Evolutionary conservation across 2,329 filamentous ascomycete species (phyloP).

Genomic region (Leptographium lundbergii): DNA sequence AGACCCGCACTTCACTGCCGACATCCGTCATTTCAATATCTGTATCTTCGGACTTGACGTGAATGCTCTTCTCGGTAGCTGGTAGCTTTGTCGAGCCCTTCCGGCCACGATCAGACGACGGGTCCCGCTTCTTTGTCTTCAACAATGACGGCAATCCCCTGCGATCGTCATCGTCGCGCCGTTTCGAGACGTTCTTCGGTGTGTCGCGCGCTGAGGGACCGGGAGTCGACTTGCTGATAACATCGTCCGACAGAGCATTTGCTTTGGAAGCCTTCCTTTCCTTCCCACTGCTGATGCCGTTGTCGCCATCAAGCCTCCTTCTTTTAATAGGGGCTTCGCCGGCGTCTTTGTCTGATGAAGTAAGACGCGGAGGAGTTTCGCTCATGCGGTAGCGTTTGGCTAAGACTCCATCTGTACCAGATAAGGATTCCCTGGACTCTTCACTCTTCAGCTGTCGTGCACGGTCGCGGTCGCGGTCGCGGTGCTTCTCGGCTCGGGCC

Average conservation of each 20-base stretch:
- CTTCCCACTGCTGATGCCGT: conserved; percentile 17
- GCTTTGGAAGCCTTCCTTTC: conserved; percentile 33
- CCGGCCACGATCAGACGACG: conserved; percentile 23
- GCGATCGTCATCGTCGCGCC: conserved; percentile 30
- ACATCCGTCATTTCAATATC: conserved; percentile 45
- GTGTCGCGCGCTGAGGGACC: neutral
- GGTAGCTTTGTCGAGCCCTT: conserved; percentile 27
- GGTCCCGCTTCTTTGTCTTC: conserved; percentile 25
- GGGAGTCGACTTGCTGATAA: conserved; percentile 24
- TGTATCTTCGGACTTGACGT: conserved; percentile 43
- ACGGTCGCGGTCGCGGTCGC: conserved; percentile 47
- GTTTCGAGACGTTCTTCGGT: conserved; percentile 23
- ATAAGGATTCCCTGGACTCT: conserved; percentile 42
- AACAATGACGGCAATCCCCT: conserved; percentile 16
- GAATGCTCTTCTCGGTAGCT: conserved; percentile 36
- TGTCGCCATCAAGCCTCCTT: conserved; percentile 42
- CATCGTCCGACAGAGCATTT: conserved; percentile 31
- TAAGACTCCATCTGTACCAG: conserved; percentile 35
- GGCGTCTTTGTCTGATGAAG: conserved; percentile 39
- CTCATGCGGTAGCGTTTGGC: conserved; percentile 48
- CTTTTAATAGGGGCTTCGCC: conserved; percentile 40
- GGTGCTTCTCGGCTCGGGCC: conserved; percentile 40
- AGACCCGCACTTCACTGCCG: conserved; percentile 7
- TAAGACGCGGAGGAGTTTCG: conserved; percentile 42
- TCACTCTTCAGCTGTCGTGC: conserved; percentile 50